A percentile compares a stretch with the other conserved stretches of the same genome.
These are phyloP conservation scores for Penicillium verrucosum DNA, from an alignment of 2,329 filamentous ascomycete genomes.

Conservation along the genomic window DNA sequence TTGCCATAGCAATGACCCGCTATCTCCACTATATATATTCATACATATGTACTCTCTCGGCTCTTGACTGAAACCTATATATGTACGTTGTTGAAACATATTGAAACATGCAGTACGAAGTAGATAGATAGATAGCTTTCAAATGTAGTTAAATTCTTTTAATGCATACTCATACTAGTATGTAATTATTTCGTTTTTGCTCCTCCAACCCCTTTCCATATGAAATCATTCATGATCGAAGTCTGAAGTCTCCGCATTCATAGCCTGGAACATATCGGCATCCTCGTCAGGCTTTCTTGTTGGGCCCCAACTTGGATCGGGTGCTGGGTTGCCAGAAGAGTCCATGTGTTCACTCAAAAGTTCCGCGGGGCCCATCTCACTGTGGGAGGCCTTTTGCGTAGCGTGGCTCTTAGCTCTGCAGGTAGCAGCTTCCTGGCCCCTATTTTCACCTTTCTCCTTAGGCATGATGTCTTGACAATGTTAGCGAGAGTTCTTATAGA, in stretches of 20 bases:
- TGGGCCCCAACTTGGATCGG: slow-evolving; percentile 25
- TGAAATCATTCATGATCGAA: slow-evolving; percentile 13
- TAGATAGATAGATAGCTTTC: neutral
- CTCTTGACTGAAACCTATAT: neutral
- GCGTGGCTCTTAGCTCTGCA: neutral
- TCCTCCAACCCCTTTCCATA: neutral
- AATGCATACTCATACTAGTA: neutral
- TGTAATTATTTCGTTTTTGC: neutral
- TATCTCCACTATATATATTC: neutral
- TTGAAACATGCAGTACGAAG: neutral
- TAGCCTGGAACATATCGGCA: slow-evolving; percentile 31
- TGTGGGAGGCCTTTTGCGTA: slow-evolving; percentile 4
- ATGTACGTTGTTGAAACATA: neutral
- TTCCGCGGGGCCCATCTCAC: slow-evolving; percentile 28
- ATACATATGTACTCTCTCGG: neutral
- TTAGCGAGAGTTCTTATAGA: neutral
- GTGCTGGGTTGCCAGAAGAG: slow-evolving; percentile 31
- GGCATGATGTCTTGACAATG: neutral
- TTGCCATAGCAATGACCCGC: neutral
- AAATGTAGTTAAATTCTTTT: neutral
- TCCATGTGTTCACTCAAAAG: slow-evolving; percentile 32
- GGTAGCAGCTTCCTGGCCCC: neutral
- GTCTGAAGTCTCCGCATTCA: slow-evolving; percentile 28
- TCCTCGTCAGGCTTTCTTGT: slow-evolving; percentile 17
- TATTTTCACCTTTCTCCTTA: neutral